These are phyloP conservation scores for Protea cynaroides DNA, from an alignment of 164 flowering plant species.

Conservation along the genomic window DNA sequence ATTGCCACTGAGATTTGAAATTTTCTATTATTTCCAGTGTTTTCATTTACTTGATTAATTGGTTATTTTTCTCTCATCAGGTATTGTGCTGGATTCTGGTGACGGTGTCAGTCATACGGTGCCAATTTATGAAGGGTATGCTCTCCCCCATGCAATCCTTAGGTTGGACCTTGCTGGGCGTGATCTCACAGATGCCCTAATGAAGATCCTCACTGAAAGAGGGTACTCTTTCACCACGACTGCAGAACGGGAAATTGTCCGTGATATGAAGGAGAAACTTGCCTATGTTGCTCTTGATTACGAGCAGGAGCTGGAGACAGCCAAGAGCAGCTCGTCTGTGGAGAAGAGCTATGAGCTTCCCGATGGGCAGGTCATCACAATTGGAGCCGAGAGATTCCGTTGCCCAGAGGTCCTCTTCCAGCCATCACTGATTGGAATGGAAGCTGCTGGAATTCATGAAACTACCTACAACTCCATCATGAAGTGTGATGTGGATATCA, in stretches of 20 bases:
- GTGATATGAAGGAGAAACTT: constrained; percentile 19
- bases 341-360: constrained; percentile 22
- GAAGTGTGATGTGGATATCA: constrained; percentile 30
- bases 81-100: constrained; percentile 26
- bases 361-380: constrained; percentile 19
- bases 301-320: constrained; percentile 21
- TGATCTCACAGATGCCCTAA: constrained; percentile 17
- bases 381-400: constrained; percentile 20
- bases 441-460: constrained; percentile 27
- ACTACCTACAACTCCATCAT: constrained; percentile 27
- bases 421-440: constrained; percentile 26
- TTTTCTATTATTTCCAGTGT: neutral
- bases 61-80: neutral
- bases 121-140: constrained; percentile 23
- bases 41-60: neutral
- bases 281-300: constrained; percentile 22
- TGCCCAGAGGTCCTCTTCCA: constrained; percentile 29
- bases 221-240: constrained; percentile 18
- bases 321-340: constrained; percentile 15
- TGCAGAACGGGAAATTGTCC: constrained; percentile 21
- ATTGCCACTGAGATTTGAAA: neutral
- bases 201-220: constrained; percentile 18
- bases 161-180: constrained; percentile 20
- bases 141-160: constrained; percentile 20
- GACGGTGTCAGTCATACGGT: constrained; percentile 24